Evolutionary conservation across 148 eudicot genomes (phyloP).

Genomic region (Nepenthes mirabilis): DNA sequence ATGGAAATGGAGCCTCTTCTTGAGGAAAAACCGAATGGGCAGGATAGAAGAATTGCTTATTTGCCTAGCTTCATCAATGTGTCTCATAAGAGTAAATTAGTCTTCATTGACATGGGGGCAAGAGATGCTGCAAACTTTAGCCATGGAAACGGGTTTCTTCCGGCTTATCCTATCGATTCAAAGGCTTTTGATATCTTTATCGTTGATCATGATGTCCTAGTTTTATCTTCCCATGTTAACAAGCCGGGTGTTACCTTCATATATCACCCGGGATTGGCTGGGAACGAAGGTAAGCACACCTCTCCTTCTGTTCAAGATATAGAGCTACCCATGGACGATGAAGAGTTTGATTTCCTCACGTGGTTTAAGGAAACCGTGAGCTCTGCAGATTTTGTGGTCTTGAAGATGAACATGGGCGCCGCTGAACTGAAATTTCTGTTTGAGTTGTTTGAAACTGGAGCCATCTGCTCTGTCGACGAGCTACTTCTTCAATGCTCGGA

Average conservation of each 20-base stretch:
- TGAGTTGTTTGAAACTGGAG: slow-evolving; percentile 54
- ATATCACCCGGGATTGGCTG: slow-evolving; percentile 59
- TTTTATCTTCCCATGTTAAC: slow-evolving; percentile 54
- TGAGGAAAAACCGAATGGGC: slow-evolving; percentile 8
- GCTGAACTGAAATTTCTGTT: slow-evolving; percentile 43
- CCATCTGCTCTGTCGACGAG: slow-evolving; percentile 73
- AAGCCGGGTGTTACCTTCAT: slow-evolving; percentile 70
- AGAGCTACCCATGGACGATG: slow-evolving; percentile 32
- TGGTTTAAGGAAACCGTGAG: slow-evolving; percentile 65
- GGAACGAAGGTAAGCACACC: slow-evolving; percentile 7
- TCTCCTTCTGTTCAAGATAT: slow-evolving; percentile 19
- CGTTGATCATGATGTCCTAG: slow-evolving; percentile 56
- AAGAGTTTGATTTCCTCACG: slow-evolving; percentile 50
- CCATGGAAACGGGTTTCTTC: slow-evolving; percentile 33
- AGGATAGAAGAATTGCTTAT: slow-evolving; percentile 20
- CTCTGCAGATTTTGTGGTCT: slow-evolving; percentile 53
- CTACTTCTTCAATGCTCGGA: slow-evolving; percentile 53
- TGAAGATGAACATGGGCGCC: slow-evolving; percentile 56
- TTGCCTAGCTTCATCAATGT: slow-evolving; percentile 42
- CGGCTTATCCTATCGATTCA: slow-evolving; percentile 36
- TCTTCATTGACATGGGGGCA: slow-evolving; percentile 57
- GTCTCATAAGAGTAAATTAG: slow-evolving; percentile 44
- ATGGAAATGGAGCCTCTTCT: slow-evolving; percentile 42
- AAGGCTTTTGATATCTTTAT: slow-evolving; percentile 40
- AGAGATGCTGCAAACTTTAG: slow-evolving; percentile 44